These are phyloP conservation scores for Eucalyptus tenuipes DNA, from an alignment of 345 rosid genomes.

Conservation along the genomic window DNA sequence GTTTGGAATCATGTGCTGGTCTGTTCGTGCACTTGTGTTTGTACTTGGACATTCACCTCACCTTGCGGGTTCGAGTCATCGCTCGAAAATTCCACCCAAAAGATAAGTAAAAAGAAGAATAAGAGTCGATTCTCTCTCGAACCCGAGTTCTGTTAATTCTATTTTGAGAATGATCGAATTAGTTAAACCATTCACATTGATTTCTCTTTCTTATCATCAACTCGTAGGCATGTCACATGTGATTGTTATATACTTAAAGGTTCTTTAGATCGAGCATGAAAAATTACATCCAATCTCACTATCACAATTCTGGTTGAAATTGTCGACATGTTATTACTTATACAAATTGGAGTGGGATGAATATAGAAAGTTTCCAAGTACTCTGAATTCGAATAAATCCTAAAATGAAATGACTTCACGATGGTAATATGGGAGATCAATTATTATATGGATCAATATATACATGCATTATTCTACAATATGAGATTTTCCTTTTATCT, in stretches of 20 bases:
- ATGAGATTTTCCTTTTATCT: background rate
- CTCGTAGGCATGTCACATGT: too few relatives aligned
- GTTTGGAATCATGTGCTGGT: background rate
- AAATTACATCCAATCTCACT: background rate
- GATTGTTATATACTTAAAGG: background rate
- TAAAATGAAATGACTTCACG: accelerated
- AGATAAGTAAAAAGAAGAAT: background rate
- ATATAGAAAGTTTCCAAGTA: background rate
- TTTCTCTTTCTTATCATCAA: background rate
- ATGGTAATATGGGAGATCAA: accelerated
- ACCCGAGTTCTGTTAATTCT: background rate
- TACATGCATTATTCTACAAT: background rate
- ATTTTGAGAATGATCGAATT: background rate
- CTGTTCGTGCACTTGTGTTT: background rate
- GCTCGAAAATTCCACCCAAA: background rate
- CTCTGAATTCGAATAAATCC: background rate
- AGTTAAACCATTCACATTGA: accelerated
- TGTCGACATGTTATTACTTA: background rate
- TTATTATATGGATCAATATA: too few relatives aligned
- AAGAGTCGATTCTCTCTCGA: background rate
- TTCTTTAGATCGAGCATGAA: background rate
- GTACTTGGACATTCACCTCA: background rate
- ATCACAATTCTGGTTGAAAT: background rate
- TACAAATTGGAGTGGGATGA: background rate
- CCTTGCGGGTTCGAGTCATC: background rate